Conservation (phyloP, 495 filamentous ascomycete species). For the Podospora pseudocomata region DNA sequence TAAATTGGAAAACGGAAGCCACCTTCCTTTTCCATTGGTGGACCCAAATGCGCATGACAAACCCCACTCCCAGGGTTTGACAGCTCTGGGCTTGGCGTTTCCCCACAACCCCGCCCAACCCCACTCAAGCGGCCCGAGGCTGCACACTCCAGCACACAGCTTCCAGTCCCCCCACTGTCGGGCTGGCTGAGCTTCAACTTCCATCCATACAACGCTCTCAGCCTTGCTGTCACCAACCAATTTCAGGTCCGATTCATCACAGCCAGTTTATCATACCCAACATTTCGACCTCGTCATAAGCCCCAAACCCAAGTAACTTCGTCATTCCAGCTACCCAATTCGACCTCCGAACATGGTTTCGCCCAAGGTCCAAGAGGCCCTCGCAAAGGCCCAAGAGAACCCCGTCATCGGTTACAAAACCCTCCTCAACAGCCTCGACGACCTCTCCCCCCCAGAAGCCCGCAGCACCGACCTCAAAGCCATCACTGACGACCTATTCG, state of each 20-base stretch:
- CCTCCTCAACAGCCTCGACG: conserved; percentile 62
- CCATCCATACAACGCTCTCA: neutral
- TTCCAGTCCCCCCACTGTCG: neutral
- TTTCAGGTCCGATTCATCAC: neutral
- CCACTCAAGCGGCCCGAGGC: neutral
- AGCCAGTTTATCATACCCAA: neutral
- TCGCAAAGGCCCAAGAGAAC: conserved; percentile 48
- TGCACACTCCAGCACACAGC: neutral
- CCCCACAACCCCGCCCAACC: neutral
- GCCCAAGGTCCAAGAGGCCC: conserved; percentile 45
- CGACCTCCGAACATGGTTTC: conserved; percentile 23
- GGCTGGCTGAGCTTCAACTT: neutral
- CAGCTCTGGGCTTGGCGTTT: neutral
- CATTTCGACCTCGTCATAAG: neutral
- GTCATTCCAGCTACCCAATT: neutral
- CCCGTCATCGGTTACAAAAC: conserved; percentile 58
- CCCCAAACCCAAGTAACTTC: neutral
- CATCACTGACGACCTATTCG: conserved; percentile 65
- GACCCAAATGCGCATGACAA: too few species aligned
- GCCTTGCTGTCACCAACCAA: neutral
- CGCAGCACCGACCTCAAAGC: conserved; percentile 63
- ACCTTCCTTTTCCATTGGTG: too few species aligned
- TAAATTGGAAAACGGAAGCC: too few species aligned
- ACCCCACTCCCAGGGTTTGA: neutral
- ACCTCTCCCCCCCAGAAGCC: conserved; percentile 50